Conservation (phyloP, 2,329 filamentous ascomycete species). For the Aureobasidium sp. region DNA sequence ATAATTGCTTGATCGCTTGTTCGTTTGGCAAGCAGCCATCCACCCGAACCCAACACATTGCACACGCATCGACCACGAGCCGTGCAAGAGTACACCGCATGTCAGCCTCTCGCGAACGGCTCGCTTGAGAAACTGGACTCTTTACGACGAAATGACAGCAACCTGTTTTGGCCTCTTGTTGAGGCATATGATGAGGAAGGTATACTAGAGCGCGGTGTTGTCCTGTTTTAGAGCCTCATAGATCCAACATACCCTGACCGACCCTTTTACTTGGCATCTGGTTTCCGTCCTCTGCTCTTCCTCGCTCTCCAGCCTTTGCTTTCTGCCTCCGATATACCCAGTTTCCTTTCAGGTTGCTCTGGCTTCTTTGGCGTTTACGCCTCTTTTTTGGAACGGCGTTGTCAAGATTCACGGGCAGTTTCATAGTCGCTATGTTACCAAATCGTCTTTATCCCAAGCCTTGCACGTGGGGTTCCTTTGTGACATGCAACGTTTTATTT, state of each 20-base stretch:
- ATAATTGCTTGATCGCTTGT: constrained; percentile 23
- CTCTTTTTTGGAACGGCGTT: neutral
- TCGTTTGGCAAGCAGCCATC: neutral
- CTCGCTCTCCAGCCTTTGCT: neutral
- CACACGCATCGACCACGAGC: neutral
- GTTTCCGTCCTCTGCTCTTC: neutral
- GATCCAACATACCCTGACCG: constrained; percentile 5
- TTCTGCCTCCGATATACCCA: constrained; percentile 1
- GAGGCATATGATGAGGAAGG: constrained; percentile 2
- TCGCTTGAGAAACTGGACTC: neutral
- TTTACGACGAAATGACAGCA: constrained; percentile 10
- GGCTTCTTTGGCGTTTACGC: neutral
- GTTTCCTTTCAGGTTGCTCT: neutral
- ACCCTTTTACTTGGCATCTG: neutral
- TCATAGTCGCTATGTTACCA: neutral
- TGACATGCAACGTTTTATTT: neutral
- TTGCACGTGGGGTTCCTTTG: neutral
- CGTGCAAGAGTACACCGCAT: neutral
- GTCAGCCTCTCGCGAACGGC: neutral
- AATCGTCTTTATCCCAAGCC: neutral
- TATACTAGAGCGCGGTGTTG: constrained; percentile 12
- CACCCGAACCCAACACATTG: neutral
- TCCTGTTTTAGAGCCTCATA: constrained; percentile 10
- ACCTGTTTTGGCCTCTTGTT: constrained; percentile 9
- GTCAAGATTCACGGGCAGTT: neutral